phyloP scores from a whole-genome alignment of 768 basidiomycete genomes.

The Sporobolomyces roseus region DNA sequence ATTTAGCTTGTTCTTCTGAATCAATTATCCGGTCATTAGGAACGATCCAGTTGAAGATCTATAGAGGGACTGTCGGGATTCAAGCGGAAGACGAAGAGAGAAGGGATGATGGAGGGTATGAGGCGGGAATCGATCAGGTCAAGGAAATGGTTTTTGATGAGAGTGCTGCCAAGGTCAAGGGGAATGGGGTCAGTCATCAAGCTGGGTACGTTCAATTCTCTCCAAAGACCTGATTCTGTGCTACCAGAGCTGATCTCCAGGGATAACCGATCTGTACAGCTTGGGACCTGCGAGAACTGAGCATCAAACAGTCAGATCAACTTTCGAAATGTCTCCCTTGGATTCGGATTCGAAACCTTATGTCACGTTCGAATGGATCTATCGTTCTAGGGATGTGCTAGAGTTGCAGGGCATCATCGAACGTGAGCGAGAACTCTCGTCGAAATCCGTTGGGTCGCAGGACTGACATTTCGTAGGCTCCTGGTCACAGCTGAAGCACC shows the following conservation, averaged over 20 bases:
- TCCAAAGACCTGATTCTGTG: neutral
- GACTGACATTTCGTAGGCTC: neutral
- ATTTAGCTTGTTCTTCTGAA: slow-evolving; percentile 8
- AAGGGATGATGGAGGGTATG: no score
- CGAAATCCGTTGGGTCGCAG: no score
- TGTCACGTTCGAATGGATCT: slow-evolving; percentile 4
- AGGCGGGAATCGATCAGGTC: neutral
- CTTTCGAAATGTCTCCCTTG: neutral
- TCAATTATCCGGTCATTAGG: neutral
- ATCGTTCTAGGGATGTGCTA: slow-evolving; percentile 1
- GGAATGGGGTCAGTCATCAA: slow-evolving; percentile 6
- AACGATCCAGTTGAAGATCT: neutral
- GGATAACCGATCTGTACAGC: no score
- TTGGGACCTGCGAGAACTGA: neutral
- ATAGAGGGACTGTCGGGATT: neutral
- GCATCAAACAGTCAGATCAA: neutral
- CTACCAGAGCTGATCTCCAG: no score
- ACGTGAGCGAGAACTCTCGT: neutral
- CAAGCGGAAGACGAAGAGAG: neutral
- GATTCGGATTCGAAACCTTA: slow-evolving; percentile 4
- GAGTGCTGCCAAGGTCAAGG: slow-evolving; percentile 14
- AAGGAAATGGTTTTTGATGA: slow-evolving; percentile 4
- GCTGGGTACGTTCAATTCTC: neutral
- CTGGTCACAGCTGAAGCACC: neutral
- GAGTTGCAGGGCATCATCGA: neutral